Percentiles rank a stretch among this genome's conserved stretches.
Conservation (phyloP, 176 grass and related monocot species). For the Triticum timopheevii region DNA sequence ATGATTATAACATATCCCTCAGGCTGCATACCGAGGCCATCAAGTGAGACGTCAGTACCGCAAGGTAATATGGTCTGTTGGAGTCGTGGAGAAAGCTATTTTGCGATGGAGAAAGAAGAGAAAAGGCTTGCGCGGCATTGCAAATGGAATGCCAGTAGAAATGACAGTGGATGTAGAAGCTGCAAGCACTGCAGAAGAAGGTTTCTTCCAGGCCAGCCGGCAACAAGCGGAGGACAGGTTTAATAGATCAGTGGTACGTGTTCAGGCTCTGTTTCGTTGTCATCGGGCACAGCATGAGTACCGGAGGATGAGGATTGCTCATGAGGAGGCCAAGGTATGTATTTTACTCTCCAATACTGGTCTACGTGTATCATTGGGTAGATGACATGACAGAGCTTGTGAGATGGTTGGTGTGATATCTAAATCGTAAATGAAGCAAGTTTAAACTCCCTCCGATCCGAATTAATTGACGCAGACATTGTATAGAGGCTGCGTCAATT, state of each 20-base stretch:
- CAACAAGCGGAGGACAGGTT: conserved; percentile 88
- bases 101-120: conserved; percentile 93
- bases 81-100: conserved; percentile 90
- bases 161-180: conserved; percentile 61
- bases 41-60: conserved; percentile 79
- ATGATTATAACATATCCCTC: conserved; percentile 30
- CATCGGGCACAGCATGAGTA: conserved; percentile 96
- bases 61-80: conserved; percentile 96
- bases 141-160: conserved; percentile 50
- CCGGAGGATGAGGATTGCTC: conserved; percentile 73
- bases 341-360: conserved; percentile 25
- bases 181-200: conserved; percentile 77
- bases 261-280: conserved; percentile 87
- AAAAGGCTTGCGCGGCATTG: conserved; percentile 85
- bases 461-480: too few relatives aligned
- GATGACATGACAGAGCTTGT: neutral
- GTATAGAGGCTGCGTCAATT: too few relatives aligned
- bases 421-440: neutral
- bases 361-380: neutral
- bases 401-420: neutral
- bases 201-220: conserved; percentile 69
- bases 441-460: neutral
- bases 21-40: conserved; percentile 89
- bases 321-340: conserved; percentile 76
- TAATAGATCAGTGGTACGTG: conserved; percentile 75